Percentiles rank a stretch among this genome's conserved stretches.
These are phyloP conservation scores for Sphagnurus paluster DNA, from an alignment of 1,284 basidiomycete genomes.

Conservation along the genomic window DNA sequence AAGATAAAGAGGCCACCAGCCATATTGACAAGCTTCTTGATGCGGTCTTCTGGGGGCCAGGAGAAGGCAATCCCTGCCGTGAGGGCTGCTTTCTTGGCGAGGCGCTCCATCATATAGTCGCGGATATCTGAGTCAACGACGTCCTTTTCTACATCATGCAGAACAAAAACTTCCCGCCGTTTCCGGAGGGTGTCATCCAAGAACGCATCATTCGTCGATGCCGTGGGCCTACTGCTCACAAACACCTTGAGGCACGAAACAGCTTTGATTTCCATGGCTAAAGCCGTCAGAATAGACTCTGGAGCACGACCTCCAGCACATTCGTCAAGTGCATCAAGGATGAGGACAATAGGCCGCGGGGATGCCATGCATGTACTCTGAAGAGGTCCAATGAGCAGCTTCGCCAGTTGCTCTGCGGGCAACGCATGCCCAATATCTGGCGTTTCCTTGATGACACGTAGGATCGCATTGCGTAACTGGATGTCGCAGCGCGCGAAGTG, in stretches of 20 bases:
- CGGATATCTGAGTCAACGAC: conserved; percentile 20
- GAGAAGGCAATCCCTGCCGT: conserved; percentile 4
- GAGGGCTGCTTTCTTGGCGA: conserved; percentile 13
- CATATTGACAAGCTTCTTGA: conserved; percentile 19
- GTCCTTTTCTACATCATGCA: conserved; percentile 18
- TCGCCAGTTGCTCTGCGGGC: conserved; percentile 14
- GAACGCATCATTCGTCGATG: conserved; percentile 17
- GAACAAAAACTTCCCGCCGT: conserved; percentile 16
- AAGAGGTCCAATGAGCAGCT: conserved; percentile 18
- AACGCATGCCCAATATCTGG: conserved; percentile 17
- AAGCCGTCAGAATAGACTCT: conserved; percentile 11
- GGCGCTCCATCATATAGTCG: conserved; percentile 15
- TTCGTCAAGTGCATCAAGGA: conserved; percentile 23
- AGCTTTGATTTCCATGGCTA: conserved; percentile 14
- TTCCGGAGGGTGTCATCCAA: conserved; percentile 10
- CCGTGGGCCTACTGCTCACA: conserved; percentile 21
- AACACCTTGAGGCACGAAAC: conserved; percentile 20
- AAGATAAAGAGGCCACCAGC: conserved; percentile 20
- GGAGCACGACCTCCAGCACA: conserved; percentile 17
- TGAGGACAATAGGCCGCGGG: conserved; percentile 15
- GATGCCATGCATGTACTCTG: conserved; percentile 9
- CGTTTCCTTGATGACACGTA: conserved; percentile 13
- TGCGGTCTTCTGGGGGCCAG: conserved; percentile 18
- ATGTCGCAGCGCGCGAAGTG: conserved; percentile 16
- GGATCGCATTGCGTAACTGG: conserved; percentile 14